Evolutionary conservation across 129 eudicot genomes (phyloP), one percentile per base, ranked within the genome.

Genomic region (Oenanthe sinensis): DNA sequence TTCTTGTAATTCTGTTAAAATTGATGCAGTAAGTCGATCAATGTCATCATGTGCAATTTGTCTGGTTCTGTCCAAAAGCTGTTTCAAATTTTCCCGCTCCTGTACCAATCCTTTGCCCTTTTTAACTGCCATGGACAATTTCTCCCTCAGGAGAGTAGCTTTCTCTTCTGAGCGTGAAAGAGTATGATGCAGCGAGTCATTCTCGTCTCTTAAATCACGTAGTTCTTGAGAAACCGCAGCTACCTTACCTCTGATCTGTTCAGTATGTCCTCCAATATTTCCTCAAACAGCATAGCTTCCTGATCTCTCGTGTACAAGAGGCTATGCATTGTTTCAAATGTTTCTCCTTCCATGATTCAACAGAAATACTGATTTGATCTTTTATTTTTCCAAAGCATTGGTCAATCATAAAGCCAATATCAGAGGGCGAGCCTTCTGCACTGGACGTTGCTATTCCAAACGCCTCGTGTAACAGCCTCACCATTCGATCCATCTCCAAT

Each of bases 51-150:
- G 52, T n/a, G 55, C 76, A 11, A 8, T 47, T 44, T 72, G 54
- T 42, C 4, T 72, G 22, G 76, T 96, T 81, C 90, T 97, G 69
- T 87, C 87, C 79, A 96, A 55, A 44, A 77, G 82, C 77, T 87
- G 88, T 84, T 87, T 96, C 77, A 74, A 26, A 48, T 15, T 74
- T 26, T 74, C 77, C 60, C 77, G 77, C 77, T 74, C 77, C 30
- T 74, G 77, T 46, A 74, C 58, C 22, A 74, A 42, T 46, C 77
- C 77, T 28, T 74, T 74, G n/a, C 77, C 77, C 36, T 74, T 74
- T 47, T 74, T 46, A 46, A 74, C 77, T 28, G 77, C 77, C 62
- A 74, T 46, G 1, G 77, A 74, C 19, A 74, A 74, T 50, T 74
- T 74, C 33, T 74, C 77, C 77, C 77, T 74, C 58, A 74, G 39